Percentiles rank a stretch among this genome's conserved stretches.
These are phyloP conservation scores for Suhomyces taliae DNA, from an alignment of 1,139 yeast genomes.

Conservation along the genomic window DNA sequence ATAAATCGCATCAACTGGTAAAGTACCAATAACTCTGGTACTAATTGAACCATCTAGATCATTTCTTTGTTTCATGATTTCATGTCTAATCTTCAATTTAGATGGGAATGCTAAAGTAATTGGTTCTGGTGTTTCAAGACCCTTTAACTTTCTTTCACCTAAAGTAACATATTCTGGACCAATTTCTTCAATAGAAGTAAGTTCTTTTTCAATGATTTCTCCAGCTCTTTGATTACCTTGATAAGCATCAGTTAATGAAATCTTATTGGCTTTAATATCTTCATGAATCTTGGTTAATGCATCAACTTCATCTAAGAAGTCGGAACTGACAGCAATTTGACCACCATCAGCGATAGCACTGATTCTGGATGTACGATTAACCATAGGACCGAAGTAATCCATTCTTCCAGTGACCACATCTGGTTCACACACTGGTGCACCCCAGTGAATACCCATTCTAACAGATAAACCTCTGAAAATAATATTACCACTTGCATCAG, in stretches of 20 bases:
- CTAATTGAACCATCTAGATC: conserved; percentile 16
- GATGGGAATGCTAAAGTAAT: conserved; percentile 80
- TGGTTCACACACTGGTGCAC: conserved; percentile 92
- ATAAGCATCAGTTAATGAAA: conserved; percentile 55
- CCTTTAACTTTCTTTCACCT: conserved; percentile 90
- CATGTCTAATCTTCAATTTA: conserved; percentile 57
- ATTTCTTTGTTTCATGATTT: conserved; percentile 37
- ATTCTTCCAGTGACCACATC: conserved; percentile 94
- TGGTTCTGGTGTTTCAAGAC: conserved; percentile 89
- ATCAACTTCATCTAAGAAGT: conserved; percentile 71
- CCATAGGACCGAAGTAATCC: conserved; percentile 99
- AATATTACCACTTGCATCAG: conserved; percentile 61
- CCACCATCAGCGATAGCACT: conserved; percentile 98
- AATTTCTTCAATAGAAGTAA: conserved; percentile 61
- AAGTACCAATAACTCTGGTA: conserved; percentile 37
- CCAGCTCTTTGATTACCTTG: conserved; percentile 61
- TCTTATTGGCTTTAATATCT: conserved; percentile 41
- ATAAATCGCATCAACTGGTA: conserved; percentile 47
- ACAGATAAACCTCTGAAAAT: conserved; percentile 89
- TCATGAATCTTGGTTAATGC: conserved; percentile 57
- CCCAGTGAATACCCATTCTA: conserved; percentile 99
- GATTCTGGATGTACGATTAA: conserved; percentile 89
- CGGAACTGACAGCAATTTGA: conserved; percentile 85
- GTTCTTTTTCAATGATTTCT: conserved; percentile 65
- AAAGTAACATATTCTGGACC: conserved; percentile 71